These are phyloP conservation scores for Kurtzmaniella quercitrusa DNA, from an alignment of 1,139 yeast genomes.

Conservation along the genomic window DNA sequence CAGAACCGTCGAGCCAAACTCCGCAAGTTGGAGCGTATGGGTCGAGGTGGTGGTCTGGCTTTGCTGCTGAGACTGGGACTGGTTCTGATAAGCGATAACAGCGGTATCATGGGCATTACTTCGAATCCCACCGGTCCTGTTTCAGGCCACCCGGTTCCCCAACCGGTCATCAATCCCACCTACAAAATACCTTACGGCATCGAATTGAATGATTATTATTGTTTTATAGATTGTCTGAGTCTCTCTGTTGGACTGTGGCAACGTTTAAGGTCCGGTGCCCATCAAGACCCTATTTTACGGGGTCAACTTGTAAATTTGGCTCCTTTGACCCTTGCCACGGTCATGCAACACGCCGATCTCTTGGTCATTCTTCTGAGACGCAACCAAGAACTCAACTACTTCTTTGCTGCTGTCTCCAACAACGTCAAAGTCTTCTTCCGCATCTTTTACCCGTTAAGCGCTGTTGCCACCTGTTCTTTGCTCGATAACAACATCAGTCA, in stretches of 20 bases:
- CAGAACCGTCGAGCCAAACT: conserved; percentile 86
- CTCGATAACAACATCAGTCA: conserved; percentile 43
- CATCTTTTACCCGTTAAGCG: conserved; percentile 58
- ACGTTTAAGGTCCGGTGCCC: conserved; percentile 60
- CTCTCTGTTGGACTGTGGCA: conserved; percentile 79
- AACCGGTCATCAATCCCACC: background rate
- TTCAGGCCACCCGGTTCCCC: background rate
- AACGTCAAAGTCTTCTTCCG: conserved; percentile 64
- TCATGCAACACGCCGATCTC: conserved; percentile 65
- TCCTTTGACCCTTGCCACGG: conserved; percentile 57
- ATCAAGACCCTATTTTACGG: conserved; percentile 36
- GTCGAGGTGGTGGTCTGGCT: conserved; percentile 12
- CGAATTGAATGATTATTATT: conserved; percentile 60
- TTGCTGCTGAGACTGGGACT: conserved; percentile 2
- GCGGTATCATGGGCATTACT: background rate
- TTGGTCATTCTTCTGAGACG: conserved; percentile 64
- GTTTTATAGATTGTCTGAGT: conserved; percentile 61
- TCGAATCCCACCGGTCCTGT: background rate
- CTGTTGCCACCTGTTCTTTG: conserved; percentile 43
- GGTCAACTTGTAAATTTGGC: conserved; percentile 55
- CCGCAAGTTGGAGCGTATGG: conserved; percentile 53
- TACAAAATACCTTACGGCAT: conserved; percentile 34
- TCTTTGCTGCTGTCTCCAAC: conserved; percentile 66
- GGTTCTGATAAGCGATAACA: background rate
- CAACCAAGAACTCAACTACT: conserved; percentile 68